These are phyloP conservation scores for Juncus effusus DNA, from an alignment of 176 grass and related monocot genomes.

Conservation along the genomic window DNA sequence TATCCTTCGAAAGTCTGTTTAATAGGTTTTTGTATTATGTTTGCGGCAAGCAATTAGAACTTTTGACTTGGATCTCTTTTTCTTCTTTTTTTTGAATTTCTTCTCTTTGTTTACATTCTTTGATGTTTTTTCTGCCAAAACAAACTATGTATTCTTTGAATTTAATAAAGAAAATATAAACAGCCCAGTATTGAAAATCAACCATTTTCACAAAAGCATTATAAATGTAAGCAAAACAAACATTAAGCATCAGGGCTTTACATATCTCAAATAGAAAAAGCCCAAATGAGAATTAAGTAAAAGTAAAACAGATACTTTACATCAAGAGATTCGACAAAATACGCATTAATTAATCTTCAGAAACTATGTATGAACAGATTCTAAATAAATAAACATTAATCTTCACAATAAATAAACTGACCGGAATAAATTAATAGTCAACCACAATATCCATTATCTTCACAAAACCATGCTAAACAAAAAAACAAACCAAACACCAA, in stretches of 20 bases:
- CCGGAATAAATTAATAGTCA: no score
- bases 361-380: no score
- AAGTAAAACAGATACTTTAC: no score
- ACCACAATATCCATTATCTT: no score
- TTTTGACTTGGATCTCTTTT: slow-evolving; percentile 19
- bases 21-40: slow-evolving; percentile 43
- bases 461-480: neutral
- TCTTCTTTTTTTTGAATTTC: slow-evolving; percentile 1
- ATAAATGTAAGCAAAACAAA: neutral
- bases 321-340: no score
- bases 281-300: no score
- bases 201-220: neutral
- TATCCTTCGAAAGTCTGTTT: slow-evolving; percentile 50
- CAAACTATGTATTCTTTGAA: neutral
- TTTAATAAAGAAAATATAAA: neutral
- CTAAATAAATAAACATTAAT: no score
- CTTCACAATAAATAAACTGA: no score
- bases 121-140: neutral
- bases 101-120: neutral
- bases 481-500: slow-evolving; percentile 4
- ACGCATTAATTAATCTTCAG: no score
- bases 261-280: no score
- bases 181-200: neutral
- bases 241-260: no score
- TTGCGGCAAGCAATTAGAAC: slow-evolving; percentile 34